Conservation (phyloP, 495 filamentous ascomycete species). For the Acidomyces sp. region DNA sequence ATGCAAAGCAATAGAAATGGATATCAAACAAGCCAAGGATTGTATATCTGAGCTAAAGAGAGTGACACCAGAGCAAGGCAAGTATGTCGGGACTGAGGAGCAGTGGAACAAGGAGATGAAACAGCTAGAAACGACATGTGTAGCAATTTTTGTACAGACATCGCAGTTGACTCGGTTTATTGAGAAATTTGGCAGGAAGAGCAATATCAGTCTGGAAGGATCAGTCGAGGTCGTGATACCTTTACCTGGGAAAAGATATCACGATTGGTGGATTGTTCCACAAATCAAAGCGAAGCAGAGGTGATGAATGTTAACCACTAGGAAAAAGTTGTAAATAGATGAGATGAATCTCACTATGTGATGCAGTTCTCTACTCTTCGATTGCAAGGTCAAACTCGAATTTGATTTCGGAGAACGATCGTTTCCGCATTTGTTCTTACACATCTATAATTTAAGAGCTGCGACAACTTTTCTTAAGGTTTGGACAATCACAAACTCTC, state of each 20-base stretch:
- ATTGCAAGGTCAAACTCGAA: too few relatives aligned
- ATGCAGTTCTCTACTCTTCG: too few relatives aligned
- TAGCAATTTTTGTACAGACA: conserved; percentile 30
- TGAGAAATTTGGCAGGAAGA: conserved; percentile 11
- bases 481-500: too few relatives aligned
- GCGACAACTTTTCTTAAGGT: too few relatives aligned
- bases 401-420: too few relatives aligned
- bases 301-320: too few relatives aligned
- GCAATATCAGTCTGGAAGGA: background rate
- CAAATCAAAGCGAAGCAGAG: conserved; percentile 33
- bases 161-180: conserved; percentile 23
- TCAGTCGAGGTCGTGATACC: conserved; percentile 25
- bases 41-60: conserved; percentile 23
- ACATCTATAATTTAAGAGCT: too few relatives aligned
- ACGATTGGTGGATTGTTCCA: conserved; percentile 71
- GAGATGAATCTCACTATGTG: too few relatives aligned
- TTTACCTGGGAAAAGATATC: conserved; percentile 32
- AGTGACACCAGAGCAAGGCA: conserved; percentile 16
- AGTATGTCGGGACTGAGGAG: conserved; percentile 21
- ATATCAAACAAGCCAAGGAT: conserved; percentile 21
- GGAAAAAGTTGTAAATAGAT: too few relatives aligned
- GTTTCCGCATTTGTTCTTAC: too few relatives aligned
- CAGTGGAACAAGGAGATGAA: conserved; percentile 23
- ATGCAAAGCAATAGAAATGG: conserved; percentile 14
- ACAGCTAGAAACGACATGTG: conserved; percentile 24